These are phyloP conservation scores for Jatropha multifida DNA, from an alignment of 441 rosid species.

Conservation along the genomic window DNA sequence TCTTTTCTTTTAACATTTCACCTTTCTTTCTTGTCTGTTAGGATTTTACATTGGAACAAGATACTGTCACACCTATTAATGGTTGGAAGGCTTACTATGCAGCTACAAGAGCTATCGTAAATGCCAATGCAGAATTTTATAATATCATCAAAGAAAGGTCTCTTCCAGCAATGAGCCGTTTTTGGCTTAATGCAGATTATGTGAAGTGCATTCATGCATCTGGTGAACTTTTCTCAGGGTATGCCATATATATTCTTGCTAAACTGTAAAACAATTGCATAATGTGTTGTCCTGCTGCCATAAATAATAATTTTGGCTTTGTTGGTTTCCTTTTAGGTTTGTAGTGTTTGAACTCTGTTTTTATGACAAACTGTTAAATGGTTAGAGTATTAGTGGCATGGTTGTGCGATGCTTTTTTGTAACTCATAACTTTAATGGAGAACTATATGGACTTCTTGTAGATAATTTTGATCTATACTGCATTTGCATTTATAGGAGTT, in stretches of 20 bases:
- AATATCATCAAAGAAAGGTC: slow-evolving; percentile 76
- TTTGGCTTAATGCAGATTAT: slow-evolving; percentile 92
- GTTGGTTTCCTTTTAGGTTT: neutral
- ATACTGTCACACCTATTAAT: slow-evolving; percentile 66
- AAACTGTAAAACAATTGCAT: neutral
- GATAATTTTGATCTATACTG: neutral
- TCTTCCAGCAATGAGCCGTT: slow-evolving; percentile 68
- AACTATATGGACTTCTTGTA: neutral
- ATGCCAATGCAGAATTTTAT: slow-evolving; percentile 78
- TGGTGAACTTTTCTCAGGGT: slow-evolving; percentile 93
- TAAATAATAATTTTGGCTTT: neutral
- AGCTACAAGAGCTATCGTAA: slow-evolving; percentile 81
- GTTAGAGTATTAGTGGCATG: neutral
- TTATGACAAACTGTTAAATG: slow-evolving; percentile 2
- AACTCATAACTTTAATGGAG: neutral
- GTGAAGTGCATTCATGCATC: slow-evolving; percentile 89
- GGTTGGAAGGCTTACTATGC: slow-evolving; percentile 99
- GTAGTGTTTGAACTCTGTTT: slow-evolving; percentile 5
- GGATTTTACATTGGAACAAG: slow-evolving; percentile 97
- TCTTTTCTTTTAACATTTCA: neutral
- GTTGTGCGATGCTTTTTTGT: neutral
- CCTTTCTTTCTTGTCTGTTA: slow-evolving; percentile 23
- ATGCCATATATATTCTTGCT: slow-evolving; percentile 22
- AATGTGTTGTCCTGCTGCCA: neutral
- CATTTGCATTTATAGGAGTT: neutral